phyloP scores from a whole-genome alignment of 2,329 filamentous ascomycete species.

The Metarhizium humberi region DNA sequence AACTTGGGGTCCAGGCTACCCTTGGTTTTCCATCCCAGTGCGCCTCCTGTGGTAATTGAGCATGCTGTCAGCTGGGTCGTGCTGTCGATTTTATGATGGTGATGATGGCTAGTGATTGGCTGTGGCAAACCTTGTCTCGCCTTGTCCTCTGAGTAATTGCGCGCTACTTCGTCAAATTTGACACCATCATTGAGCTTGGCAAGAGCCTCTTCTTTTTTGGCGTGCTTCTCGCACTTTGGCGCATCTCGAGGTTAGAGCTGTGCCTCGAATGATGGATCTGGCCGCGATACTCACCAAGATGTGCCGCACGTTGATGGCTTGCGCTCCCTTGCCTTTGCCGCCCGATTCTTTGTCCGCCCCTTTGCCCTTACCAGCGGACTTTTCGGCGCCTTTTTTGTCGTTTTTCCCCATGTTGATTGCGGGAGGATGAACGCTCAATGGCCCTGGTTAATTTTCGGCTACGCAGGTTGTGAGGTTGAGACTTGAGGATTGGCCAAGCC shows the following conservation, averaged over 20 bases:
- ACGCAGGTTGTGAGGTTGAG: no score
- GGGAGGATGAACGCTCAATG: no score
- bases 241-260: neutral
- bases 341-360: conserved; percentile 21
- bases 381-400: conserved; percentile 32
- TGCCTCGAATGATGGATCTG: neutral
- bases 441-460: no score
- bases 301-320: conserved; percentile 65
- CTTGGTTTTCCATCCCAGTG: conserved; percentile 63
- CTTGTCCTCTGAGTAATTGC: conserved; percentile 69
- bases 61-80: neutral
- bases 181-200: conserved; percentile 55
- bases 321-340: conserved; percentile 43
- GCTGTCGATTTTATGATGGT: neutral
- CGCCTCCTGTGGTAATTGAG: conserved; percentile 43
- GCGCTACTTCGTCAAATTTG: conserved; percentile 68
- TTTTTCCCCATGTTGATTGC: conserved; percentile 25
- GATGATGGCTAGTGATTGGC: neutral
- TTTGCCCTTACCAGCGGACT: conserved; percentile 22
- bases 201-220: conserved; percentile 69
- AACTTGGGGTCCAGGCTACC: conserved; percentile 60
- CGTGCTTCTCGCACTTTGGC: conserved; percentile 59
- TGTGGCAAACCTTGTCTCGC: conserved; percentile 47
- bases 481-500: no score
- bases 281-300: conserved; percentile 43